Evolutionary conservation across 768 basidiomycete species (phyloP).

Genomic region (Chlorophyllum brunneum): DNA sequence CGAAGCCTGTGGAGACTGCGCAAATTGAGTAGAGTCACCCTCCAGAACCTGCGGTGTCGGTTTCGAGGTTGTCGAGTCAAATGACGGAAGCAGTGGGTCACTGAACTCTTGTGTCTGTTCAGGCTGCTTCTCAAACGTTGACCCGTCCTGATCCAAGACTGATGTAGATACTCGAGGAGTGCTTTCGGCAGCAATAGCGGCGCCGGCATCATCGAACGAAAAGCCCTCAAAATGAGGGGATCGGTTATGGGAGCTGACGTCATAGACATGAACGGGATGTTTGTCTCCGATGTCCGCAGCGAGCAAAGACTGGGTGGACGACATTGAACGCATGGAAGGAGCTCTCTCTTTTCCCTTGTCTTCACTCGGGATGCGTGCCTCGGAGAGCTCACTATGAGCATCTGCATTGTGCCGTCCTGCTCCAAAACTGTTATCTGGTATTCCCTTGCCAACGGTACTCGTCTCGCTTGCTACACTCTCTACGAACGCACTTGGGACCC

Average conservation of each 20-base stretch:
- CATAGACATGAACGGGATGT: conserved; percentile 58
- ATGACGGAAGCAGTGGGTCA: conserved; percentile 35
- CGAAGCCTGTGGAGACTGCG: conserved; percentile 22
- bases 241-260: conserved; percentile 25
- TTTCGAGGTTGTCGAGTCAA: conserved; percentile 39
- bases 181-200: conserved; percentile 27
- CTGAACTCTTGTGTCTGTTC: conserved; percentile 15
- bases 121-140: neutral
- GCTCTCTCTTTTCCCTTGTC: conserved; percentile 50
- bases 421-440: conserved; percentile 59
- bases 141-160: conserved; percentile 10
- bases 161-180: conserved; percentile 29
- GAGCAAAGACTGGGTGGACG: conserved; percentile 32
- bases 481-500: conserved; percentile 4
- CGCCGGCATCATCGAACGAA: neutral
- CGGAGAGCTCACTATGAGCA: conserved; percentile 24
- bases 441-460: conserved; percentile 24
- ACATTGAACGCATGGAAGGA: conserved; percentile 26
- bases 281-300: conserved; percentile 47
- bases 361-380: conserved; percentile 20
- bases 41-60: neutral
- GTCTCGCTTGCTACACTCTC: conserved; percentile 15
- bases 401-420: conserved; percentile 49
- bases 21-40: neutral
- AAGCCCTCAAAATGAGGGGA: neutral